Conservation (phyloP, 2,329 filamentous ascomycete genomes). For the Cadophora gregata region DNA sequence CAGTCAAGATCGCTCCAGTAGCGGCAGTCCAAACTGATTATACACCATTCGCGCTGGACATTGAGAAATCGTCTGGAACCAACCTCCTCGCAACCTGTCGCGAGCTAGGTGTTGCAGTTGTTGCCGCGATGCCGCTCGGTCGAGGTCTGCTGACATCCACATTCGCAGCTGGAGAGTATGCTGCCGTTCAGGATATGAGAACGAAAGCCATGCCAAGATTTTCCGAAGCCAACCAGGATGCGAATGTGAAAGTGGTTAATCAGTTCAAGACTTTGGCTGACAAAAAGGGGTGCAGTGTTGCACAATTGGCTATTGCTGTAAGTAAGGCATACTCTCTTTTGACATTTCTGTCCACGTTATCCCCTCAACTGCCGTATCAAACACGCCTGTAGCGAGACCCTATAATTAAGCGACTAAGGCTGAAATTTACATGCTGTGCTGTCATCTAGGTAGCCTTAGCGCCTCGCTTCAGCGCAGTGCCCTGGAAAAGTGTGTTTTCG, state of each 20-base stretch:
- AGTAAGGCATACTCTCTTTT: background rate
- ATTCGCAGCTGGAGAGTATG: background rate
- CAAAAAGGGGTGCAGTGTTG: background rate
- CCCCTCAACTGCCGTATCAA: background rate
- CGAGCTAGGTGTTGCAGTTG: background rate
- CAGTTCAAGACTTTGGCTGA: background rate
- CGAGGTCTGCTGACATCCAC: background rate
- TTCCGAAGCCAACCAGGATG: background rate
- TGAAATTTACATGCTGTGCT: no score
- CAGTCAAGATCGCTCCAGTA: background rate
- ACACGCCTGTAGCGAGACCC: no score
- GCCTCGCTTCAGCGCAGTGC: no score
- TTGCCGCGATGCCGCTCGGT: background rate
- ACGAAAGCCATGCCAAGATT: background rate
- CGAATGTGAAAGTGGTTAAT: background rate
- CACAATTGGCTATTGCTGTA: background rate
- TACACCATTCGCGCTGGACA: background rate
- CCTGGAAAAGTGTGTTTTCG: no score
- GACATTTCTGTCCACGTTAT: background rate
- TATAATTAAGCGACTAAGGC: no score
- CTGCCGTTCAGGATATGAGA: background rate
- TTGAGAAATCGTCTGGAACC: background rate
- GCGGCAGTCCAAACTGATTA: background rate
- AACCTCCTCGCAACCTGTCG: background rate
- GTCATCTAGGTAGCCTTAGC: no score